Conservation (phyloP, 345 rosid genomes). For the Hibiscus trionum region DNA sequence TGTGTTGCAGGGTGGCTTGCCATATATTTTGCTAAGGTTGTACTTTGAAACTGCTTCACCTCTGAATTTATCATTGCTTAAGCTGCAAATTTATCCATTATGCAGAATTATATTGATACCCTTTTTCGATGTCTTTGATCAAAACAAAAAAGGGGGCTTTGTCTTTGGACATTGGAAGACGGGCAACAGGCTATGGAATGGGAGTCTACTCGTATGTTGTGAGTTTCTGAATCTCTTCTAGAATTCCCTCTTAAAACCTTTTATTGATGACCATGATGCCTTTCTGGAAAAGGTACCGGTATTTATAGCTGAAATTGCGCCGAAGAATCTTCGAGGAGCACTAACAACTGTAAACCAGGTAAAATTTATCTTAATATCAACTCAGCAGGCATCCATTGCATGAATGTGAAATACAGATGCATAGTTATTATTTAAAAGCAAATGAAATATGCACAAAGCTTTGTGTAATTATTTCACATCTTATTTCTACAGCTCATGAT, state of each 20-base stretch:
- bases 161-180: conserved; percentile 62
- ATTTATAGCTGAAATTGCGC: conserved; percentile 85
- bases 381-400: background rate
- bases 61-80: background rate
- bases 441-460: too few species aligned
- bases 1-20: conserved; percentile 81
- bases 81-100: conserved; percentile 2
- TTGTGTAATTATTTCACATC: background rate
- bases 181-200: conserved; percentile 29
- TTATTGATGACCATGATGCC: conserved; percentile 1
- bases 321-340: conserved; percentile 75
- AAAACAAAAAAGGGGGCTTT: conserved; percentile 43
- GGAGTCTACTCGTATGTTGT: conserved; percentile 74
- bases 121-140: conserved; percentile 2
- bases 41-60: background rate
- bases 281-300: conserved; percentile 55
- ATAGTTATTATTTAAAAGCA: background rate
- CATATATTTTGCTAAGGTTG: conserved; percentile 80
- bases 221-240: conserved; percentile 12
- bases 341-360: conserved; percentile 77
- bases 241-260: background rate
- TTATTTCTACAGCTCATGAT: conserved; percentile 58
- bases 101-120: background rate
- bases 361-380: conserved; percentile 7
- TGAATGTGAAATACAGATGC: background rate